Conservation (phyloP, 1,139 yeast genomes). For the Hanseniaspora sp. region DNA sequence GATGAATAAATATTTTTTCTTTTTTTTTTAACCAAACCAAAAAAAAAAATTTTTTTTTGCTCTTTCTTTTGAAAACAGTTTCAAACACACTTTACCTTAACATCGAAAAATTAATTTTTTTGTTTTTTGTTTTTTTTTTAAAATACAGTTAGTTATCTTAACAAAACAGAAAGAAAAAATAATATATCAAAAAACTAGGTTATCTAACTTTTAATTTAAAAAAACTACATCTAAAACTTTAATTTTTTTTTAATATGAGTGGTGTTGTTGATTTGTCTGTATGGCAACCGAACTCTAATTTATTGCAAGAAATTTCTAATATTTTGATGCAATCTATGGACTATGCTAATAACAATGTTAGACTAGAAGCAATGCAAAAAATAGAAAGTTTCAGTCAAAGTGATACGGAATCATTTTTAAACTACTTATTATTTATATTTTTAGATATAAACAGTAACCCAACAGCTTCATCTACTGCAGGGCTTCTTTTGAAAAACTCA, state of each 20-base stretch:
- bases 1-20: no score
- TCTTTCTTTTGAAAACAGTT: no score
- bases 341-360: conserved; percentile 4
- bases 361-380: conserved; percentile 8
- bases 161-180: no score
- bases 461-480: conserved; percentile 65
- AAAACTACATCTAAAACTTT: no score
- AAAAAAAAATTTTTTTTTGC: no score
- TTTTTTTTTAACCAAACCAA: no score
- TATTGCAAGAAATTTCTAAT: conserved; percentile 3
- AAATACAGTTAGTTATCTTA: no score
- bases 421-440: conserved; percentile 62
- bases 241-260: neutral
- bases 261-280: conserved; percentile 1
- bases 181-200: no score
- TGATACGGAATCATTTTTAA: conserved; percentile 37
- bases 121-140: no score
- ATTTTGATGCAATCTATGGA: conserved; percentile 9
- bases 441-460: conserved; percentile 36
- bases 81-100: no score
- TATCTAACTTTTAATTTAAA: no score
- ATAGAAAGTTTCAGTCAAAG: conserved; percentile 7
- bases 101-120: neutral
- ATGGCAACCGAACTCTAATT: conserved; percentile 4
- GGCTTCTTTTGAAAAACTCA: conserved; percentile 69